Base-by-base conservation (phyloP, 2,329 filamentous ascomycete species). In the Exophiala sp. region DNA sequence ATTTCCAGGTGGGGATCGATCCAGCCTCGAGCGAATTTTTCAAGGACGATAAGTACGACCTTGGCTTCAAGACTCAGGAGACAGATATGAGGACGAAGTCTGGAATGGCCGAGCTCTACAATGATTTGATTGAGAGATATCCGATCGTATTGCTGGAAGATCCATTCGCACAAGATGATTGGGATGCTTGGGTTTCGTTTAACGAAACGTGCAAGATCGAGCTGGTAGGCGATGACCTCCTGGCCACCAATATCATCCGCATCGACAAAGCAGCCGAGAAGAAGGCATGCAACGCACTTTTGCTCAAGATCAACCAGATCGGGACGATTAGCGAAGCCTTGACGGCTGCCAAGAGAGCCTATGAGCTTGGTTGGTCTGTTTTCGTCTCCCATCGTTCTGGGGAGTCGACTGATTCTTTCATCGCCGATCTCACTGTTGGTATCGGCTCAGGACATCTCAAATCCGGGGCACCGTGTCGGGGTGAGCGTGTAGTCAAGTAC, bases 291-390 rank as follows among this genome's bases (percentile, higher is more conserved):
- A 70, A 75, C 61, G 62, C 68, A 6, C 63, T 75, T 61, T 55
- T 75, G 33, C 60, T 75, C 29, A 75, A 75, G 62, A 64, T 74
- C 44, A 74, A 75, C 59, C 70, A 75, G 60, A 74, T 75, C 24
- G 72, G 73, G 1, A 73, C 68, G 8, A 65, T 75, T 7, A 70
- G 63, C 10, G 72, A 75, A 54, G 65, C 70, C 33, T 70, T 75
- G 35, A 63, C 62, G 34, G 71, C 71, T 3, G 67, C 68, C 21
- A 64, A 68, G n/a, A 52, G 65, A 24, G 68, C 68, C 14, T 68
- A 63, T 50, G 63, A 61, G 33, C 65, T 65, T 29, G 68, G 63
- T 39, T 75, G 72, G 72, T 62, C 65, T 12, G 71, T 75, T 14
- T 74, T 75, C 50, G 72, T 75, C 5, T 73, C 71, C 5, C 72